Base-by-base conservation (phyloP, 179 eudicot species). In the Pouteria campechiana region DNA sequence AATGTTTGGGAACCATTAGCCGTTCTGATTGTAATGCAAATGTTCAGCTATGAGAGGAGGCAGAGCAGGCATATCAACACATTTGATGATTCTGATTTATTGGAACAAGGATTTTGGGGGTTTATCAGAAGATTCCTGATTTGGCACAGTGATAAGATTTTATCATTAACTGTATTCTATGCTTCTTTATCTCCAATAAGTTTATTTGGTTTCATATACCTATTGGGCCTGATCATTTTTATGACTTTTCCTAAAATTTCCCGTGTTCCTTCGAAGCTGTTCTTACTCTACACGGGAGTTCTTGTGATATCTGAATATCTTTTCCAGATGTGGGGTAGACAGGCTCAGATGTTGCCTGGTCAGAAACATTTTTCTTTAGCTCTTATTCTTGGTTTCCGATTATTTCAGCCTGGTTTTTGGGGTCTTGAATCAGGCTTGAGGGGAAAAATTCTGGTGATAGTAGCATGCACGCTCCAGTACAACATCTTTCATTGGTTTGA, bases 401-500 rank as follows among this genome's bases (percentile, higher is more conserved):
- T 69, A 21, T 92, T 79, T 60, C 52, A 47, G 48, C 67, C 65
- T 32, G 75, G 84, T 18, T 87, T 80, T 63, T 78, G 79, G 87
- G 98, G 92, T 30, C 60, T 82, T 52, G 98, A 90, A 71, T 82
- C 70, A 41, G 73, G 96, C 46, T 68, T 92, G 65, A 78, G 92
- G 57, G 88, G 92, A 36, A 78, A 82, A 67, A 73, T 92, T 55
- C 58, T 92, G 58, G 99, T 92, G 21, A 72, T 92, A 63, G 85
- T 71, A 46, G 99, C 88, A 46, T 92, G 99, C 54, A 78, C 76
- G 11, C 96, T 92, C 51, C 94, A 83, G 48, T 92, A 92, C 52
- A 92, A 92, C 78, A 83, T 83, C 48, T 92, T 80, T 54, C 88
- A 47, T 52, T 92, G 99, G 99, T 61, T 92, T 74, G 94, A 88